Percentiles rank a stretch among this genome's conserved stretches.
Conservation (phyloP, 2,329 filamentous ascomycete genomes). For the Aspergillus tubingensis region DNA sequence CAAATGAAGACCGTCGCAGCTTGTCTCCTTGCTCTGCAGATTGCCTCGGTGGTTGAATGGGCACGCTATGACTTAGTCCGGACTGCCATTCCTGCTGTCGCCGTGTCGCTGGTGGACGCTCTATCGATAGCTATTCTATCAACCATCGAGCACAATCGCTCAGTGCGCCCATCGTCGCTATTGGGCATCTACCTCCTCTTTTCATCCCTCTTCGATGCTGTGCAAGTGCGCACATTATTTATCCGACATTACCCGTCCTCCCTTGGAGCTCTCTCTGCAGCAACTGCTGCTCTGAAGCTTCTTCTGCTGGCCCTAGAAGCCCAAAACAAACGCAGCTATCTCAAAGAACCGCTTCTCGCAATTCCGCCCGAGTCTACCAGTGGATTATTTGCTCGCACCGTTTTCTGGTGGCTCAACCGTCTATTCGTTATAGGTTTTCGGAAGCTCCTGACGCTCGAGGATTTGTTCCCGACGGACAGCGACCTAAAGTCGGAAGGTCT, state of each 20-base stretch:
- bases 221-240: conserved; percentile 43
- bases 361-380: conserved; percentile 25
- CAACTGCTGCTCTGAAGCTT: conserved; percentile 42
- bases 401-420: conserved; percentile 43
- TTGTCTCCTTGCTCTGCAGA: background rate
- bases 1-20: background rate
- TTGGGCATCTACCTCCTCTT: conserved; percentile 45
- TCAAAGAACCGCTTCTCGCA: conserved; percentile 17
- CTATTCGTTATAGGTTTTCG: conserved; percentile 28
- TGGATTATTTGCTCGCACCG: conserved; percentile 30
- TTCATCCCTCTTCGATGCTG: conserved; percentile 45
- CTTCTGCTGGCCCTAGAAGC: conserved; percentile 47
- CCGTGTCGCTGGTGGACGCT: background rate
- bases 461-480: conserved; percentile 11
- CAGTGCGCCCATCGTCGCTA: conserved; percentile 27
- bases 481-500: background rate
- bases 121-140: background rate
- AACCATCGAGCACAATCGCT: conserved; percentile 24
- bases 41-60: conserved; percentile 1
- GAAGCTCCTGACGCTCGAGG: conserved; percentile 21
- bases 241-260: conserved; percentile 27
- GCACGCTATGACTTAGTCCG: background rate
- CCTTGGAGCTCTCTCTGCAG: conserved; percentile 40
- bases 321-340: conserved; percentile 40
- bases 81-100: background rate